Percentiles rank a stretch among this genome's conserved stretches.
phyloP scores from a whole-genome alignment of 768 basidiomycete species.

The Lactarius evosmus region DNA sequence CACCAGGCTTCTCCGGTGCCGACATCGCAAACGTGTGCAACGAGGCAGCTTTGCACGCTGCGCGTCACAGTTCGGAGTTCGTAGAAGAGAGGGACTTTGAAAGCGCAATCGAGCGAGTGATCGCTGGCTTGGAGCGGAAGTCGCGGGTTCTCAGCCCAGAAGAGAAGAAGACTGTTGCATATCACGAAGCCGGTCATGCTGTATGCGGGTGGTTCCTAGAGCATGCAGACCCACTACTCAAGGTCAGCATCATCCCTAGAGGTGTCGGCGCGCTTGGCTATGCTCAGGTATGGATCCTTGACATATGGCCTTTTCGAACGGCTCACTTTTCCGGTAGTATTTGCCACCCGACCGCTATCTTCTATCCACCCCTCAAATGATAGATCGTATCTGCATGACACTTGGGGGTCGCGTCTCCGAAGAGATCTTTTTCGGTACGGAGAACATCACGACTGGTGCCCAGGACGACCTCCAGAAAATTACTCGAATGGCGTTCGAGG shows the following conservation, averaged over 20 bases:
- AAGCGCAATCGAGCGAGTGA: slow-evolving; percentile 95
- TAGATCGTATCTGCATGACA: slow-evolving; percentile 97
- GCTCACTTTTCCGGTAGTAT: slow-evolving; percentile 51
- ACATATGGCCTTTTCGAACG: neutral
- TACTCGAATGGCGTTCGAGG: slow-evolving; percentile 96
- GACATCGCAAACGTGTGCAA: slow-evolving; percentile 99
- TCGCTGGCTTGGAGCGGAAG: slow-evolving; percentile 96
- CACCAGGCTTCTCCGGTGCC: slow-evolving; percentile 97
- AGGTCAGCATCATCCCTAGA: slow-evolving; percentile 97
- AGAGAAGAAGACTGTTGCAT: slow-evolving; percentile 98
- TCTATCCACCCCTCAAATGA: slow-evolving; percentile 90
- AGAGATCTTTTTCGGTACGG: slow-evolving; percentile 92
- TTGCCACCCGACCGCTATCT: slow-evolving; percentile 95
- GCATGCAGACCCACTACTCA: slow-evolving; percentile 93
- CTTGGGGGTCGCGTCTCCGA: slow-evolving; percentile 96
- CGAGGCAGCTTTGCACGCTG: slow-evolving; percentile 94
- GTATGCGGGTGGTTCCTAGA: slow-evolving; percentile 98
- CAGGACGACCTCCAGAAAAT: slow-evolving; percentile 99
- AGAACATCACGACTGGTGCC: slow-evolving; percentile 95
- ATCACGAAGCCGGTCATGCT: slow-evolving; percentile 98
- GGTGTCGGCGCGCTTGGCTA: slow-evolving; percentile 95
- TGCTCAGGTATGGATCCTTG: slow-evolving; percentile 62
- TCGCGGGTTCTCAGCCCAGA: slow-evolving; percentile 87
- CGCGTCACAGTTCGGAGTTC: slow-evolving; percentile 73
- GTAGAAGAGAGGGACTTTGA: slow-evolving; percentile 89